phyloP scores from a whole-genome alignment of 768 basidiomycete species.

The Termitomyces sp. region DNA sequence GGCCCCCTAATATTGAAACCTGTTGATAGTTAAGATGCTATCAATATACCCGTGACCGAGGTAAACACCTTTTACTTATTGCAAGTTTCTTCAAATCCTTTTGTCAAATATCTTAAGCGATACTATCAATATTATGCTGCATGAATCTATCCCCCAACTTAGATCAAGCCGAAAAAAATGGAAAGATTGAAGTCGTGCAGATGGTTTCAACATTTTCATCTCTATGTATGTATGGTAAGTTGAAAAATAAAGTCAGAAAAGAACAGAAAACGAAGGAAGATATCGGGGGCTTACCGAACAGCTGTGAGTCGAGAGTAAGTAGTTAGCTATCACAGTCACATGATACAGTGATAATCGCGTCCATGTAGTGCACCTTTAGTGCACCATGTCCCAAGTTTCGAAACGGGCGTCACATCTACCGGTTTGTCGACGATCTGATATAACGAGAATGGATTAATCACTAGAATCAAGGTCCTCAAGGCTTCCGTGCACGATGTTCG shows the following conservation, averaged over 20 bases:
- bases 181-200: too few relatives aligned
- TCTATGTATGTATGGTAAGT: too few relatives aligned
- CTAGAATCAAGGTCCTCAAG: slow-evolving; percentile 40
- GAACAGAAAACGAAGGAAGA: too few relatives aligned
- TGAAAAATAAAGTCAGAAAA: too few relatives aligned
- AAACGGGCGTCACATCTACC: background rate
- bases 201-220: too few relatives aligned
- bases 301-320: too few relatives aligned
- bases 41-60: too few relatives aligned
- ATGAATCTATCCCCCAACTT: too few relatives aligned
- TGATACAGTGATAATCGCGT: background rate
- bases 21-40: background rate
- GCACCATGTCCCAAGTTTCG: background rate
- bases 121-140: too few relatives aligned
- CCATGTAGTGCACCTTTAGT: background rate
- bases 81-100: background rate
- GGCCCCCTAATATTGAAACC: background rate
- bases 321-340: background rate
- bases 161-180: too few relatives aligned
- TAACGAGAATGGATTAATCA: background rate
- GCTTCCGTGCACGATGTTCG: slow-evolving; percentile 79
- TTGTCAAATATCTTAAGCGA: background rate
- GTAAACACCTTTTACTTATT: too few relatives aligned
- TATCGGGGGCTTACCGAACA: background rate
- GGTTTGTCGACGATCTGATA: background rate